Conservation (phyloP, 192 early-diverging fungal species). For the Phycomyces nitens region DNA sequence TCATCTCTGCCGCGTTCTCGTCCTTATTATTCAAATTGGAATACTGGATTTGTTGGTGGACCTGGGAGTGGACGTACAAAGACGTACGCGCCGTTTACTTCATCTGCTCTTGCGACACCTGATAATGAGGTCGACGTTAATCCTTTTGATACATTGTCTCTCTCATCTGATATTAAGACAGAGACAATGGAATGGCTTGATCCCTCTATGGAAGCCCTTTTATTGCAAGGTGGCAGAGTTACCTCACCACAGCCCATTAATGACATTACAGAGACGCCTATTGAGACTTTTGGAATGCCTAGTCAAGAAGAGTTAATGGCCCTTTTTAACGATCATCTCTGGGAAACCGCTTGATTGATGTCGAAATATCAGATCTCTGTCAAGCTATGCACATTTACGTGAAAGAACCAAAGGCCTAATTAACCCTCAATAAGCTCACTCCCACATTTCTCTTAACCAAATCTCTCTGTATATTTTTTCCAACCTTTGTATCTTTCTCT, state of each 20-base stretch:
- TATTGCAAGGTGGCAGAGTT: neutral
- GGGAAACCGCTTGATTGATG: too few relatives aligned
- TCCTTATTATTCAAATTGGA: neutral
- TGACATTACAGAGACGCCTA: neutral
- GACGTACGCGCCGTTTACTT: slow-evolving; percentile 29
- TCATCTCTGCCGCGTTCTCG: neutral
- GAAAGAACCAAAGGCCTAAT: too few relatives aligned
- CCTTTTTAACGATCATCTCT: neutral
- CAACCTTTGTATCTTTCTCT: too few relatives aligned
- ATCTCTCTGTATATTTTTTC: too few relatives aligned
- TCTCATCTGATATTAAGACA: neutral
- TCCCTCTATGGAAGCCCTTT: neutral
- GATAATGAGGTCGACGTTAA: slow-evolving; percentile 26
- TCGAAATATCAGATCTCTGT: too few relatives aligned
- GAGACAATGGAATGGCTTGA: slow-evolving; percentile 17
- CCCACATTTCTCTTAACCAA: too few relatives aligned
- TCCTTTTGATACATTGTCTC: slow-evolving; percentile 20
- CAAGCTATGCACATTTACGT: too few relatives aligned
- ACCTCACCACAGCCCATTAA: neutral
- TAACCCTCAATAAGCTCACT: too few relatives aligned
- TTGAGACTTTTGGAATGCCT: neutral
- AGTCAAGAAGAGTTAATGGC: slow-evolving; percentile 11
- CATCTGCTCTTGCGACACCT: slow-evolving; percentile 27
- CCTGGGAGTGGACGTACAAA: slow-evolving; percentile 10
- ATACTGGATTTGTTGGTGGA: neutral